Conservation (phyloP, 208 protist genomes). For the Giardia muris region DNA sequence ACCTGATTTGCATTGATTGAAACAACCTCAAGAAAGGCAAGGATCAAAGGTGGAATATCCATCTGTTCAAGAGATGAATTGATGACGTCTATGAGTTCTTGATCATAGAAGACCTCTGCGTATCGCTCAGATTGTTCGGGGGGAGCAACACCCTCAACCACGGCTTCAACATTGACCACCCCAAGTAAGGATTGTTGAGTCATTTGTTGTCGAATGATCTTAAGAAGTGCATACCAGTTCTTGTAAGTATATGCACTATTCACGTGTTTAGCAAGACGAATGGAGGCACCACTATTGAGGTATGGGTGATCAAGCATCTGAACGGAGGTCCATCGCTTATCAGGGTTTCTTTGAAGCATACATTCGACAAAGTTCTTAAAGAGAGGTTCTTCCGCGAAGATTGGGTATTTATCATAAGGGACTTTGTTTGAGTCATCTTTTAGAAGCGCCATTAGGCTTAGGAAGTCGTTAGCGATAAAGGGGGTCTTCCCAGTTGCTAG, state of each 20-base stretch:
- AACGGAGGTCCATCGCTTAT: neutral
- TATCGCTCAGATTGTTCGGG: neutral
- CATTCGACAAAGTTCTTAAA: neutral
- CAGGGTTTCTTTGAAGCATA: neutral
- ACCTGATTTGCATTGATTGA: neutral
- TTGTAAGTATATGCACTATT: neutral
- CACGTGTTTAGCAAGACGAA: neutral
- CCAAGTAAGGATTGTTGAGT: neutral
- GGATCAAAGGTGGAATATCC: neutral
- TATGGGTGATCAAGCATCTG: slow-evolving; percentile 22
- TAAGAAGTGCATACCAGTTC: neutral
- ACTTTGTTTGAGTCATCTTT: neutral
- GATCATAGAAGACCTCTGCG: neutral
- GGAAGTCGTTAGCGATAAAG: slow-evolving; percentile 12
- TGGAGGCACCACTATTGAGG: neutral
- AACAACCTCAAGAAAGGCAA: neutral
- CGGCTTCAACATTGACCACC: neutral
- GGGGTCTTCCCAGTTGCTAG: neutral
- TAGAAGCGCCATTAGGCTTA: neutral
- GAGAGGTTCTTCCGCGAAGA: slow-evolving; percentile 2
- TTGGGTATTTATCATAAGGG: slow-evolving; percentile 15
- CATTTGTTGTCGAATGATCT: neutral
- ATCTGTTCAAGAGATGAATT: neutral
- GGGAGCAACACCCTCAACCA: neutral
- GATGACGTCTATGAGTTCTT: neutral